Conservation (phyloP, 169 alveolate species). For the Babesia gibsoni region DNA sequence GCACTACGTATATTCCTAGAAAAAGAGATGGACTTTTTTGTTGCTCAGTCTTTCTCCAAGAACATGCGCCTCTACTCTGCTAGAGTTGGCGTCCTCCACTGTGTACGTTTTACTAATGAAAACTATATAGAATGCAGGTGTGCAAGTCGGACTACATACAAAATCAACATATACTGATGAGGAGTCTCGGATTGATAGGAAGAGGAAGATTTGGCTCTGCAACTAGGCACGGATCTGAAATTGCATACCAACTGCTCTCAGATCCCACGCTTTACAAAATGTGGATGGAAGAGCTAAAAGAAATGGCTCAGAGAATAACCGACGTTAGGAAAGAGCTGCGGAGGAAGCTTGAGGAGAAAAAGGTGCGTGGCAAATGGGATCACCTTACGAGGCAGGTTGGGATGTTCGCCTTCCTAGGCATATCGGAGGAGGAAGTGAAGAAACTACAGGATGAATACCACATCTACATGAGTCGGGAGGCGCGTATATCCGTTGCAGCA, state of each 20-base stretch:
- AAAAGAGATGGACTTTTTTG: conserved; percentile 43
- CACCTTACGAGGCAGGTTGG: conserved; percentile 58
- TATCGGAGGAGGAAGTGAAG: conserved; percentile 31
- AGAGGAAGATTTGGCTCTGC: conserved; percentile 59
- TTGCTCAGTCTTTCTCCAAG: conserved; percentile 65
- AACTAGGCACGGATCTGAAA: conserved; percentile 43
- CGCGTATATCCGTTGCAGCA: conserved; percentile 51
- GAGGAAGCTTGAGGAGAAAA: conserved; percentile 20
- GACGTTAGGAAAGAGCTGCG: conserved; percentile 23
- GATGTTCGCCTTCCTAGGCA: conserved; percentile 59
- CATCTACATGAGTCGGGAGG: conserved; percentile 45
- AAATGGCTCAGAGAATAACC: conserved; percentile 3
- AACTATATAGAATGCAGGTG: conserved; percentile 11
- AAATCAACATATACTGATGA: conserved; percentile 3
- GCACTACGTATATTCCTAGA: conserved; percentile 39
- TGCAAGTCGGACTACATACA: conserved; percentile 8
- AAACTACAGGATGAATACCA: conserved; percentile 31
- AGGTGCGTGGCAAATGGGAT: conserved; percentile 56
- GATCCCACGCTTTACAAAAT: conserved; percentile 1
- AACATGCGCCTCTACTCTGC: conserved; percentile 61
- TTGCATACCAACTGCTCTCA: conserved; percentile 28
- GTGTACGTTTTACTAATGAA: conserved; percentile 2
- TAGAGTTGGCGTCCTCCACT: conserved; percentile 56
- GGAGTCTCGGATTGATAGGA: conserved; percentile 17
- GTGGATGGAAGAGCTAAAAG: conserved; percentile 50